Evolutionary conservation across 2,329 filamentous ascomycete species (phyloP).

Genomic region (Thelonectria discophora): DNA sequence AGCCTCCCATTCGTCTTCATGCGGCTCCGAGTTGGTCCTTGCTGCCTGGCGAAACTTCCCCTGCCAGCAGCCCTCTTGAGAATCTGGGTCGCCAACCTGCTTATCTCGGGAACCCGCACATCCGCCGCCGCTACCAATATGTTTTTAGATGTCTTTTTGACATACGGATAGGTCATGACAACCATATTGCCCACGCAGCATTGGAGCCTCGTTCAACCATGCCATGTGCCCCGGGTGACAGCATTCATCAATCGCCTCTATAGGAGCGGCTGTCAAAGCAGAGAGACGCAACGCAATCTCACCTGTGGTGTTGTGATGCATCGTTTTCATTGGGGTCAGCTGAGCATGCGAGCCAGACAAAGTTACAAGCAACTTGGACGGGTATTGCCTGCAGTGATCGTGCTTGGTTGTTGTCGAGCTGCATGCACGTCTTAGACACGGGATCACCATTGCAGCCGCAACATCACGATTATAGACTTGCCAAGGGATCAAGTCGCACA

Average conservation of each 20-base stretch:
- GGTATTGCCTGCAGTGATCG: conserved; percentile 3
- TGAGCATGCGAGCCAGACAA: conserved; percentile 6
- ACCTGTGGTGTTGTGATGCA: conserved; percentile 27
- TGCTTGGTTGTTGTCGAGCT: conserved; percentile 22
- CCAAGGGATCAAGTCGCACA: conserved; percentile 12
- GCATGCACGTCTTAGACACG: conserved; percentile 19
- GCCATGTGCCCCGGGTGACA: background rate
- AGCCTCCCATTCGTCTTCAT: conserved; percentile 21
- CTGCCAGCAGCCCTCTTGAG: conserved; percentile 18
- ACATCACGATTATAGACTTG: conserved; percentile 16
- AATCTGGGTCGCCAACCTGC: conserved; percentile 16
- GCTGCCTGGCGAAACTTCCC: conserved; percentile 18
- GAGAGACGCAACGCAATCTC: conserved; percentile 3
- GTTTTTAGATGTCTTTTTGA: conserved; percentile 21
- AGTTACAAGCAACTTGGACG: background rate
- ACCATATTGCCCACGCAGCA: background rate
- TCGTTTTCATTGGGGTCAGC: conserved; percentile 24
- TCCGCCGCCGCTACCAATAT: conserved; percentile 11
- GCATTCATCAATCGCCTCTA: background rate
- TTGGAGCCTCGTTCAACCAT: conserved; percentile 8
- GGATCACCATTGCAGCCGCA: conserved; percentile 29
- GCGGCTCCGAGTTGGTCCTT: conserved; percentile 20
- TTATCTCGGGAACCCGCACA: conserved; percentile 23
- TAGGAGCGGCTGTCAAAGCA: background rate
- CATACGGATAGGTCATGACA: conserved; percentile 6